phyloP scores from a whole-genome alignment of 352 stramenopile species.

The Globisporangium carolinianum region DNA sequence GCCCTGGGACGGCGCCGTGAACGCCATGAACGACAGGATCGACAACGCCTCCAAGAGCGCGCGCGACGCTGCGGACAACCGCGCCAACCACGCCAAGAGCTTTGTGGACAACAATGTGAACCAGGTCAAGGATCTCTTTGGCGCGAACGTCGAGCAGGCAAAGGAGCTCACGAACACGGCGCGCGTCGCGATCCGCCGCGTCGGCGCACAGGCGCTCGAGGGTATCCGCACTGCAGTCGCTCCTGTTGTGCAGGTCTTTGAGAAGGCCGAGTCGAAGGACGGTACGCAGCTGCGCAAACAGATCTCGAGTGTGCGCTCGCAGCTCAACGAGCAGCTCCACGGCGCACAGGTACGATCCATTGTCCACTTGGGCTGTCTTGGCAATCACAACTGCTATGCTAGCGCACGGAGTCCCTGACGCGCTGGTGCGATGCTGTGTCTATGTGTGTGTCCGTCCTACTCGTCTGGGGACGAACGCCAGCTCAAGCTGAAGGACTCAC shows the following conservation, averaged over 20 bases:
- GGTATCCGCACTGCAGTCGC: conserved; percentile 29
- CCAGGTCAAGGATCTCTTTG: conserved; percentile 37
- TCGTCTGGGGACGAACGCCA: conserved; percentile 1
- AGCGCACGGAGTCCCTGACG: too few species aligned
- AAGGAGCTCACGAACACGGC: conserved; percentile 61
- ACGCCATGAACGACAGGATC: conserved; percentile 37
- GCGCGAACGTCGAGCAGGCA: conserved; percentile 34
- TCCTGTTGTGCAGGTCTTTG: conserved; percentile 57
- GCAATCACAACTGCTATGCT: too few species aligned
- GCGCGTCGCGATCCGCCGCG: conserved; percentile 33
- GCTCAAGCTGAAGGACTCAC: conserved; percentile 40
- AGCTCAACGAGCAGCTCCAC: conserved; percentile 58
- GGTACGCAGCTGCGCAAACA: conserved; percentile 62
- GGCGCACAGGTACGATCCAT: conserved; percentile 28
- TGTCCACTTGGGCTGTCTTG: background rate
- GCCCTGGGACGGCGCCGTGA: conserved; percentile 46
- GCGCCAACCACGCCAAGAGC: conserved; percentile 37
- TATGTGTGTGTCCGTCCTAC: background rate
- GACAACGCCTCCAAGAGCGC: conserved; percentile 43
- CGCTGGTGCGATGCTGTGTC: too few species aligned
- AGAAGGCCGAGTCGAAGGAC: conserved; percentile 51
- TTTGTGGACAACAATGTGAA: conserved; percentile 27
- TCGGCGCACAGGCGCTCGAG: conserved; percentile 30
- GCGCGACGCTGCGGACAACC: conserved; percentile 23
- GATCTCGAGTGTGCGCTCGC: conserved; percentile 34